Percentiles rank a stretch among this genome's conserved stretches.
Conservation (phyloP, 2,329 filamentous ascomycete genomes). For the Pseudocercospora fijiensis region DNA sequence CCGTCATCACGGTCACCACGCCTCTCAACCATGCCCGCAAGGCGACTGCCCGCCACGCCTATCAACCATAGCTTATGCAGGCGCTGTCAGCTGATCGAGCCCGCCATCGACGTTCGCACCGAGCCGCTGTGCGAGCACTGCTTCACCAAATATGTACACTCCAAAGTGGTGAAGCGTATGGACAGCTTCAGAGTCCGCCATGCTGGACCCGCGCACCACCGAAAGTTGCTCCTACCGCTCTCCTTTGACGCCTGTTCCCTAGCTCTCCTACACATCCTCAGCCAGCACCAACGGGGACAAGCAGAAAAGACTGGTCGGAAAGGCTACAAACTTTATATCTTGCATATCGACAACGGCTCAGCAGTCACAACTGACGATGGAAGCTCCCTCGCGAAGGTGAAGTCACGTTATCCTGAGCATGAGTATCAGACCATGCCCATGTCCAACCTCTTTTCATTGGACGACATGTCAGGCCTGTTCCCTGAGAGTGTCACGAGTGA, state of each 20-base stretch:
- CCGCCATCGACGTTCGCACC: constrained; percentile 56
- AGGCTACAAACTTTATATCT: constrained; percentile 65
- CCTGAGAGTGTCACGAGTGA: background rate
- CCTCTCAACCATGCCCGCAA: constrained; percentile 30
- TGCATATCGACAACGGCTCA: constrained; percentile 46
- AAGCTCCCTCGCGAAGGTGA: constrained; percentile 43
- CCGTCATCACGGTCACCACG: background rate
- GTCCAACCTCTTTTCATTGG: constrained; percentile 19
- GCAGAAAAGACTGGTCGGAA: constrained; percentile 62
- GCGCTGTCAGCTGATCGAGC: constrained; percentile 55
- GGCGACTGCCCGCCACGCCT: constrained; percentile 19
- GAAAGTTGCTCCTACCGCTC: constrained; percentile 70
- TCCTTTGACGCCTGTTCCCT: constrained; percentile 82
- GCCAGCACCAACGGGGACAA: constrained; percentile 67
- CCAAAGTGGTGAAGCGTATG: constrained; percentile 78
- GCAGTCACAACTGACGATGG: constrained; percentile 41
- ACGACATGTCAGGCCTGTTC: constrained; percentile 18
- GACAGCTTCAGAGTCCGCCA: constrained; percentile 60
- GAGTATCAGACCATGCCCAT: constrained; percentile 21
- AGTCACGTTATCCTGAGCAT: constrained; percentile 64
- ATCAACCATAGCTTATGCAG: constrained; percentile 47
- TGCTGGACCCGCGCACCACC: constrained; percentile 45
- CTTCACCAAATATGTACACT: constrained; percentile 73
- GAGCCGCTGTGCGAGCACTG: constrained; percentile 67
- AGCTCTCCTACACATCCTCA: constrained; percentile 71